Percentiles rank a stretch among this genome's conserved stretches.
phyloP scores from a whole-genome alignment of 1,284 basidiomycete genomes.

The Melampsora occidentalis region DNA sequence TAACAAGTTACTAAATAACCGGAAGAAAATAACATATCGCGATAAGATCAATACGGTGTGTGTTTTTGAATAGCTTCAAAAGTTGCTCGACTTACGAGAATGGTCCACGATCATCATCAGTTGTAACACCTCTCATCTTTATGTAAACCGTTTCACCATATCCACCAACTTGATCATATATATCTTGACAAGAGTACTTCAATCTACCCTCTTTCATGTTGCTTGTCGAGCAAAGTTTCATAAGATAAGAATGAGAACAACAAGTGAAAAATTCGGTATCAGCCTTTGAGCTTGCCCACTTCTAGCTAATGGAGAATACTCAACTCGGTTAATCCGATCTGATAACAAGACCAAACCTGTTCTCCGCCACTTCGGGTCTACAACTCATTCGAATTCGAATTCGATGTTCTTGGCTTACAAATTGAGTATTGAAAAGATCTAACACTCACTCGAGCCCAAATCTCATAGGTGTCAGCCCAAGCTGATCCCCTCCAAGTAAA shows the following conservation, averaged over 20 bases:
- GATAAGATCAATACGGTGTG: too few relatives aligned
- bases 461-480: slow-evolving; percentile 39
- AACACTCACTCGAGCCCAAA: slow-evolving; percentile 12
- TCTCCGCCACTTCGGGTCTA: not conserved
- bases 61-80: too few relatives aligned
- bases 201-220: slow-evolving; percentile 39
- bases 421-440: not conserved
- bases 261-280: not conserved
- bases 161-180: slow-evolving; percentile 1
- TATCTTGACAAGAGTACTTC: slow-evolving; percentile 25
- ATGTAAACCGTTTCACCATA: slow-evolving; percentile 4
- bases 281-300: too few relatives aligned
- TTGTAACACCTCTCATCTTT: slow-evolving; percentile 27
- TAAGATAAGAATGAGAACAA: not conserved
- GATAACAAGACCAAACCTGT: slow-evolving; percentile 27
- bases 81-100: slow-evolving; percentile 18
- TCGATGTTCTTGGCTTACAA: too few relatives aligned
- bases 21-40: too few relatives aligned
- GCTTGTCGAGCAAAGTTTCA: not conserved
- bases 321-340: slow-evolving; percentile 34
- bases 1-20: too few relatives aligned
- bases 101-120: slow-evolving; percentile 25
- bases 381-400: too few relatives aligned
- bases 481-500: slow-evolving; percentile 38
- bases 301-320: not conserved